Conservation (phyloP, 352 stramenopile species). For the Phytophthora niederhauseri region DNA sequence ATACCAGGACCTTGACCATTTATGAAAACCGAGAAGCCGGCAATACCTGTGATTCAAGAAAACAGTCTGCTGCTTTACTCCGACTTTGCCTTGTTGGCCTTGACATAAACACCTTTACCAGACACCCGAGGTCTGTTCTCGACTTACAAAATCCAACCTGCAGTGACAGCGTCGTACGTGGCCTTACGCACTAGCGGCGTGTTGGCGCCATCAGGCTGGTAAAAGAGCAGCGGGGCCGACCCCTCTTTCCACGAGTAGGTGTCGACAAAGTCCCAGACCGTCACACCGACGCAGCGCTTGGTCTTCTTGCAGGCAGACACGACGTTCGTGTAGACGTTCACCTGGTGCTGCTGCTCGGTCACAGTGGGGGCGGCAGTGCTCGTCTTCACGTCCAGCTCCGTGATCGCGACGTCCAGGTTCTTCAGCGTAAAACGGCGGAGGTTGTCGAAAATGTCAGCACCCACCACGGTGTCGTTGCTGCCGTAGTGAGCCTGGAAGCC, state of each 20-base stretch:
- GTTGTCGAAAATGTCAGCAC: constrained; percentile 23
- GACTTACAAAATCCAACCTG: constrained; percentile 31
- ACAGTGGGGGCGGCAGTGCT: constrained; percentile 13
- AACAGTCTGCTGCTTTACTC: background rate
- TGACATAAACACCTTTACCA: background rate
- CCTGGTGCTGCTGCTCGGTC: constrained; percentile 19
- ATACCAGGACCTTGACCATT: background rate
- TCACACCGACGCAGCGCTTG: constrained; percentile 18
- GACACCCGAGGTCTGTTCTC: background rate
- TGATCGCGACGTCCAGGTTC: constrained; percentile 27
- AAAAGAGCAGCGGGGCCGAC: constrained; percentile 21
- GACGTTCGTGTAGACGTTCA: constrained; percentile 16
- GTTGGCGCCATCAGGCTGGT: constrained; percentile 23
- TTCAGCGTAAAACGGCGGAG: constrained; percentile 27
- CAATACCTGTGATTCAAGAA: background rate
- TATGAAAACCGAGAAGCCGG: background rate
- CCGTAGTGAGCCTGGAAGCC: constrained; percentile 28
- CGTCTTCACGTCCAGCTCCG: constrained; percentile 30
- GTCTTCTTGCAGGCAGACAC: constrained; percentile 31
- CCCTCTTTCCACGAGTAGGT: constrained; percentile 24
- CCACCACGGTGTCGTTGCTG: constrained; percentile 8
- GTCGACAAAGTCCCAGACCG: constrained; percentile 27
- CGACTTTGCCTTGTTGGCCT: background rate
- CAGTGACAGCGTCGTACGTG: constrained; percentile 26
- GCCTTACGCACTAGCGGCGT: constrained; percentile 25